Conservation (phyloP, 179 eudicot species). For the Dionaea muscipula region DNA sequence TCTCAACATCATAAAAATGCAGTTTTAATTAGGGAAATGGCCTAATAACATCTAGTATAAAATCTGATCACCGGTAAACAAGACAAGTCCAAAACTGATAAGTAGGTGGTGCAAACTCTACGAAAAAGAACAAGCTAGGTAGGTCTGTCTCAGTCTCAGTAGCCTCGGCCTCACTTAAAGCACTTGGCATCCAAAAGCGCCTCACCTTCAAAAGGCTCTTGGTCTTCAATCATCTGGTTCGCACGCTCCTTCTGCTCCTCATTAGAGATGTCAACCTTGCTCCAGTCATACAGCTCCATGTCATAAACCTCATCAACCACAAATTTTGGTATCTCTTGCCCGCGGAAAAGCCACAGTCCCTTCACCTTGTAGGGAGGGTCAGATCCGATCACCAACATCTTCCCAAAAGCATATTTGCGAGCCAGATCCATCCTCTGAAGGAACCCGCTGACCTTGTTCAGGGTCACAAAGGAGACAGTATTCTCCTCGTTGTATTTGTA, state of each 20-base stretch:
- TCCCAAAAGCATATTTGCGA: constrained; percentile 86
- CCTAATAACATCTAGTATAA: too few species aligned
- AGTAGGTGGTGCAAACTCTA: too few species aligned
- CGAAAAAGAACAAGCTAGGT: too few species aligned
- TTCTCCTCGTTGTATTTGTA: constrained; percentile 80
- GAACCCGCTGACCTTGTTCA: constrained; percentile 73
- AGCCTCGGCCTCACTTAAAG: constrained; percentile 34
- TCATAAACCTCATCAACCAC: constrained; percentile 71
- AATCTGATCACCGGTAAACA: too few species aligned
- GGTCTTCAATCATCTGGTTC: constrained; percentile 69
- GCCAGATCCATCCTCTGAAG: constrained; percentile 76
- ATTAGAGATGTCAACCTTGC: constrained; percentile 55
- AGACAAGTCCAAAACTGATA: too few species aligned
- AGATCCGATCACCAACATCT: constrained; percentile 64
- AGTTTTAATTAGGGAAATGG: too few species aligned
- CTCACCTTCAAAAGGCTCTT: constrained; percentile 80
- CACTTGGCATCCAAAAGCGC: constrained; percentile 70
- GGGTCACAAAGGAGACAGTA: constrained; percentile 59
- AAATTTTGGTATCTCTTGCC: constrained; percentile 64
- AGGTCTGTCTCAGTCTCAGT: too few species aligned
- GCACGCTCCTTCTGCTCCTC: constrained; percentile 78
- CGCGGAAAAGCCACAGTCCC: constrained; percentile 89
- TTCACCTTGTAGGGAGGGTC: constrained; percentile 73
- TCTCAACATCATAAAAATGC: too few species aligned
- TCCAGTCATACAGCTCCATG: constrained; percentile 87